These are phyloP conservation scores for Coniella vitis DNA, from an alignment of 2,329 filamentous ascomycete species.

Conservation along the genomic window DNA sequence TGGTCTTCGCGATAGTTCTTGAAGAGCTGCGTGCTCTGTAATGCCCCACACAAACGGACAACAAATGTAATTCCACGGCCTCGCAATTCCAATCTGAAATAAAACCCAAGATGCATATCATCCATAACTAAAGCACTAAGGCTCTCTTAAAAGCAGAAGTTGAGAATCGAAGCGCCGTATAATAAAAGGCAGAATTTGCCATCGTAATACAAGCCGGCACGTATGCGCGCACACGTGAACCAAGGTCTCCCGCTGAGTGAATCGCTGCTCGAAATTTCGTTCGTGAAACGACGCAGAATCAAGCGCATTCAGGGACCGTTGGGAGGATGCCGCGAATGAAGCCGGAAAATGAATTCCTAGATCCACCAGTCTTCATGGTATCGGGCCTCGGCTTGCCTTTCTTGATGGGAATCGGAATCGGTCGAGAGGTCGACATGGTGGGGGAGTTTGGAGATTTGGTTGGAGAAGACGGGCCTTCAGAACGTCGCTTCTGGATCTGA, in stretches of 20 bases:
- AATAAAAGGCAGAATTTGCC: neutral
- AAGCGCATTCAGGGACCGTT: conserved; percentile 29
- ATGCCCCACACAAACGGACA: conserved; percentile 8
- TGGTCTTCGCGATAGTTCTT: neutral
- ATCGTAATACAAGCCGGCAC: conserved; percentile 6
- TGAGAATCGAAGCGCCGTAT: conserved; percentile 9
- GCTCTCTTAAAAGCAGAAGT: conserved; percentile 6
- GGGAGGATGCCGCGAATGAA: conserved; percentile 31
- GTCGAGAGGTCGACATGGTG: conserved; percentile 18
- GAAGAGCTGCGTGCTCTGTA: conserved; percentile 5
- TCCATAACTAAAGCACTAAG: conserved; percentile 8
- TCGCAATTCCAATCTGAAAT: conserved; percentile 11
- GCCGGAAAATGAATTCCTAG: conserved; percentile 28
- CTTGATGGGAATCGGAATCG: conserved; percentile 10
- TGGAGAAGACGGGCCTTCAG: conserved; percentile 56
- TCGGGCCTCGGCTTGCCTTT: conserved; percentile 14
- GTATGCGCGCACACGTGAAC: conserved; percentile 1
- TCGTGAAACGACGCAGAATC: conserved; percentile 9
- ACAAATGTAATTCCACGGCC: conserved; percentile 1
- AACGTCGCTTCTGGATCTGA: conserved; percentile 41
- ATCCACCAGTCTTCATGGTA: conserved; percentile 28
- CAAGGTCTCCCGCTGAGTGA: neutral
- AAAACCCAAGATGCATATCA: conserved; percentile 6
- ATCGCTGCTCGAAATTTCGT: conserved; percentile 13
- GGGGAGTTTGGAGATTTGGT: conserved; percentile 30